Evolutionary conservation across 78 protist genomes (phyloP).

Genomic region (Dictyostelium firmibasis): DNA sequence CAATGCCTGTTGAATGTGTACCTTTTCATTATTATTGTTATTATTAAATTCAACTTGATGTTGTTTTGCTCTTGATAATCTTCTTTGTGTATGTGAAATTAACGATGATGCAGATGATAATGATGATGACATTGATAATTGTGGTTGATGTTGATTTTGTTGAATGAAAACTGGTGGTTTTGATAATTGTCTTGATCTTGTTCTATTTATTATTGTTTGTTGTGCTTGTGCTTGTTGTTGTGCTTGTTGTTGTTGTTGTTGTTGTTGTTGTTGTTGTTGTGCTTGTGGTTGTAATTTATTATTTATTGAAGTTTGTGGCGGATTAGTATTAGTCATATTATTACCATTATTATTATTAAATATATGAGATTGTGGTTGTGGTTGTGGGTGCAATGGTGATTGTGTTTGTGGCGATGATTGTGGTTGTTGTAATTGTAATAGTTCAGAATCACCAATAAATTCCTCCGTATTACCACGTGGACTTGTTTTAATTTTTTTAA

Average conservation of each 20-base stretch:
- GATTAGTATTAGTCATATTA: background rate
- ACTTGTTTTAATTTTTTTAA: constrained; percentile 18
- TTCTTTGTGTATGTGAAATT: background rate
- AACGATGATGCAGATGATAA: constrained; percentile 6
- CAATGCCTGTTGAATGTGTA: background rate
- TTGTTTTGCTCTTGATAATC: background rate
- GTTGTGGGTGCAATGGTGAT: background rate
- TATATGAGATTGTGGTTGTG: background rate
- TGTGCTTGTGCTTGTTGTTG: background rate
- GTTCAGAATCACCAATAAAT: background rate
- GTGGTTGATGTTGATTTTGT: background rate
- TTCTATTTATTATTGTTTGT: background rate
- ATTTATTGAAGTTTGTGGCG: background rate
- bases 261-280: background rate
- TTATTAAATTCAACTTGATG: background rate
- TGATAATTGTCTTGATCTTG: constrained; percentile 10
- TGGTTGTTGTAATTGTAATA: background rate
- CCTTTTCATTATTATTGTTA: background rate
- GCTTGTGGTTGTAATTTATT: background rate
- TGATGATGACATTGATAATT: background rate
- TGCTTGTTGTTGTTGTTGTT: background rate
- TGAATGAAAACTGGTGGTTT: background rate
- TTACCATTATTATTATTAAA: background rate
- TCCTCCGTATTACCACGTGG: background rate
- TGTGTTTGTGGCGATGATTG: background rate